A percentile compares a stretch with the other conserved stretches of the same genome.
These are phyloP conservation scores for Talaromyces sp. DNA, from an alignment of 2,329 filamentous ascomycete genomes.

Conservation along the genomic window DNA sequence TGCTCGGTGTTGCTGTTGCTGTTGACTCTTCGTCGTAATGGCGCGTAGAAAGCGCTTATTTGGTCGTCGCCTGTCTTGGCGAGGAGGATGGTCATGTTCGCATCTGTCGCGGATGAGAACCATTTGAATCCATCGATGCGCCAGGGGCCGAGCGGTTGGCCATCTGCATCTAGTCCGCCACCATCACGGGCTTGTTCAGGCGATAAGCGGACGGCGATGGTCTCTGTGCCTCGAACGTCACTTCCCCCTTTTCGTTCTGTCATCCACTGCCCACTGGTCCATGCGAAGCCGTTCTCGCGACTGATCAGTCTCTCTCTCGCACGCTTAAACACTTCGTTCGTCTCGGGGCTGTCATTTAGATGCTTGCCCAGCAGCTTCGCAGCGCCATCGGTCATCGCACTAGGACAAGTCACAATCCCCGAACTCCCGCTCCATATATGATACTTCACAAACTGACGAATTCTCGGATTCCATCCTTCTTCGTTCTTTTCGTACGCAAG, in stretches of 20 bases:
- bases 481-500: conserved; percentile 24
- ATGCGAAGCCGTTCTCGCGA: conserved; percentile 53
- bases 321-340: conserved; percentile 25
- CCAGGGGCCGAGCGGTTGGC: conserved; percentile 56
- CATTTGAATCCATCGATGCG: conserved; percentile 66
- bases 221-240: conserved; percentile 68
- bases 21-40: conserved; percentile 51
- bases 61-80: conserved; percentile 54
- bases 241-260: conserved; percentile 68
- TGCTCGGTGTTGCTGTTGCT: conserved; percentile 14
- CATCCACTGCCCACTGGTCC: conserved; percentile 79
- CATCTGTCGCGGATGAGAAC: conserved; percentile 66
- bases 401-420: conserved; percentile 30
- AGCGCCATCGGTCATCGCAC: conserved; percentile 32
- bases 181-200: conserved; percentile 26
- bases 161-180: conserved; percentile 29
- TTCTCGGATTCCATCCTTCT: conserved; percentile 24
- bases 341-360: conserved; percentile 20
- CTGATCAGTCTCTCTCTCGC: conserved; percentile 47
- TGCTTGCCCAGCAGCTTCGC: conserved; percentile 28
- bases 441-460: conserved; percentile 27
- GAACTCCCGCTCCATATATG: conserved; percentile 28
- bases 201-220: conserved; percentile 48
- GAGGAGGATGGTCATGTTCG: conserved; percentile 63
- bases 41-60: conserved; percentile 63